Evolutionary conservation across 2,329 filamentous ascomycete genomes (phyloP), one percentile per base, ranked within the genome.

Genomic region (Aspergillus clavatus): DNA sequence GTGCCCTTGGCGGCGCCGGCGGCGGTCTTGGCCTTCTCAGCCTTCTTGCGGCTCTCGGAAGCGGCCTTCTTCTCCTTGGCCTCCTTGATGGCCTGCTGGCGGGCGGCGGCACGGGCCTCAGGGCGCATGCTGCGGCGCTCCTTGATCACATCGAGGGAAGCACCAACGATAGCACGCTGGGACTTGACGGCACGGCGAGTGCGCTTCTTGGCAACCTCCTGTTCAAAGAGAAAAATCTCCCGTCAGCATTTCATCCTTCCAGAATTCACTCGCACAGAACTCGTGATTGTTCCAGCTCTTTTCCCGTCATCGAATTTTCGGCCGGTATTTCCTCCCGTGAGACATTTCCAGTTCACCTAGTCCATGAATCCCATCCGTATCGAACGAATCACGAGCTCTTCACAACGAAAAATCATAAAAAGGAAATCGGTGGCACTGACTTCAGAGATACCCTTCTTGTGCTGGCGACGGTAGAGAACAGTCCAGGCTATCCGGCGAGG

Each of bases 381-480:
- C 26, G 23, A 47, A 37, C 45, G 42, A 43, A 19, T 47, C 45
- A 43, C 41, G 33, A 49, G 39, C 23, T 39, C 46, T 35, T 47
- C 40, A 24, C n/a, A 49, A 44, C 42, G 51, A 48, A 56, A 56
- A 54, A 53, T 33, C 12, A 55, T 48, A 40, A 44, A 46, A 45
- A 31, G 51, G 40, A 28, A 49, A 33, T 43, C 55, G 57, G 52
- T 56, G 54, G 48, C 58, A 74, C 86, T 79, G 86, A 97, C 93
- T 90, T 98, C 93, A 82, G 91, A 95, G 79, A 97, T 94, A 86
- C 93, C 93, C 89, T 98, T 98, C 83, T 90, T 93, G 86, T 96
- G 91, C 80, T 95, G 88, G 78, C 91, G 87, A 76, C 93, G 86
- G 88, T 88, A 98, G 59, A 98, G 87, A 68, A 90, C 85, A 62